Evolutionary conservation across 805 yeast species (phyloP).

Genomic region (Lipomyces chichibuensis): DNA sequence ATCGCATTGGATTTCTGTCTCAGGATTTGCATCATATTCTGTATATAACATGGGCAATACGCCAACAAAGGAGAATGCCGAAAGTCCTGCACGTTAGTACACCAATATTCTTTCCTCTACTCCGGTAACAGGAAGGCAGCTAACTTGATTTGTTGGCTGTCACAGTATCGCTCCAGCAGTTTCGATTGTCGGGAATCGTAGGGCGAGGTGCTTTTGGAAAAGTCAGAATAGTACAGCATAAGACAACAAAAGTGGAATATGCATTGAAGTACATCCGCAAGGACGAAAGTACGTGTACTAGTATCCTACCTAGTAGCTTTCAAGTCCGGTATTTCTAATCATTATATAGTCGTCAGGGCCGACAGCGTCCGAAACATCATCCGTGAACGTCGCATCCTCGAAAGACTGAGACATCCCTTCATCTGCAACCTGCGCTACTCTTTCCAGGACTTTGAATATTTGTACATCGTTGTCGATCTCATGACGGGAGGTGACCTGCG

Average conservation of each 20-base stretch:
- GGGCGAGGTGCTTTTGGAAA: slow-evolving; percentile 89
- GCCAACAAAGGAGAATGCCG: slow-evolving; percentile 2
- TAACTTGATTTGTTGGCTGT: background rate
- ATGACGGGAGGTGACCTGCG: slow-evolving; percentile 43
- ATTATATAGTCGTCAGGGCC: slow-evolving; percentile 25
- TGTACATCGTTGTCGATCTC: slow-evolving; percentile 40
- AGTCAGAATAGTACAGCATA: slow-evolving; percentile 54
- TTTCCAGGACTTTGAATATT: slow-evolving; percentile 38
- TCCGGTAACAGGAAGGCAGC: background rate
- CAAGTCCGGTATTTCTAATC: background rate
- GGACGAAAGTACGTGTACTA: slow-evolving; percentile 21
- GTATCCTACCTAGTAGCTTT: background rate
- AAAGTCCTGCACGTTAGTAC: background rate
- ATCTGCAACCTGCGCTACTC: slow-evolving; percentile 41
- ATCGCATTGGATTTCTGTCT: background rate
- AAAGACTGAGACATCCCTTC: slow-evolving; percentile 38
- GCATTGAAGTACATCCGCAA: slow-evolving; percentile 42
- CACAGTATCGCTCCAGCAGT: slow-evolving; percentile 33
- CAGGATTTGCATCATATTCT: background rate
- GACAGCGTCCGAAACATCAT: slow-evolving; percentile 31
- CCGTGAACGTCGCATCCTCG: slow-evolving; percentile 40
- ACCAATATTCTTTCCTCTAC: background rate
- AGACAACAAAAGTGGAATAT: slow-evolving; percentile 27
- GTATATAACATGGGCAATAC: slow-evolving; percentile 4
- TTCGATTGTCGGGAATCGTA: slow-evolving; percentile 57